These are phyloP conservation scores for Ogataea trehaloabstinens DNA, from an alignment of 805 yeast species.

Conservation along the genomic window DNA sequence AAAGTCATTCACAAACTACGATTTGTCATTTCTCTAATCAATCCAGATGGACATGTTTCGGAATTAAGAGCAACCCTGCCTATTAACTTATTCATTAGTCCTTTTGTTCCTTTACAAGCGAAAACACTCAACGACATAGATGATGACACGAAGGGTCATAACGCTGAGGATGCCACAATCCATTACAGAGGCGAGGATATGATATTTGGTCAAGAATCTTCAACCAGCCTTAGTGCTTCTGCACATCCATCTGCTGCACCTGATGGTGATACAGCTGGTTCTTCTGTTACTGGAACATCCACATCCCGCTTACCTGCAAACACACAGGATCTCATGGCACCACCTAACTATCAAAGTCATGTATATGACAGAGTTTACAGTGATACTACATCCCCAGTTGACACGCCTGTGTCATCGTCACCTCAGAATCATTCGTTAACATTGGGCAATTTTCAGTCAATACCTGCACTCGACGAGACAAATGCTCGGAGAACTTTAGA, in stretches of 20 bases:
- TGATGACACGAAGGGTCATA: conserved; percentile 17
- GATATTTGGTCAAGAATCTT: conserved; percentile 24
- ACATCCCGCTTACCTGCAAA: background rate
- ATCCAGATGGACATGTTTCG: conserved; percentile 90
- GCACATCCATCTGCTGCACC: background rate
- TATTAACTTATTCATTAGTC: conserved; percentile 50
- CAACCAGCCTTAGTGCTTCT: background rate
- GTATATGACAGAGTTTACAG: conserved; percentile 79
- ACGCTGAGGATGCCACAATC: conserved; percentile 28
- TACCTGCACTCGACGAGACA: conserved; percentile 3
- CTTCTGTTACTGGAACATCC: conserved; percentile 9
- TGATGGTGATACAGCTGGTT: background rate
- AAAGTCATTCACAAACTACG: conserved; percentile 88
- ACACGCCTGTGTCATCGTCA: conserved; percentile 38
- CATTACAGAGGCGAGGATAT: conserved; percentile 27
- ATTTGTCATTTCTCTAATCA: conserved; percentile 72
- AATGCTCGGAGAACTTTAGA: conserved; percentile 12
- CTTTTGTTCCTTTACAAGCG: conserved; percentile 73
- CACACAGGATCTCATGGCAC: conserved; percentile 60
- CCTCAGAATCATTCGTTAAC: conserved; percentile 13
- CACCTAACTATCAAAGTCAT: conserved; percentile 81
- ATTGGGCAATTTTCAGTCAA: conserved; percentile 1
- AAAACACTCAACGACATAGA: conserved; percentile 30
- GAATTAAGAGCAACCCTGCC: conserved; percentile 92
- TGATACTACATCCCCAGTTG: conserved; percentile 51